Evolutionary conservation across 192 early-diverging fungal genomes (phyloP), one percentile per base, ranked within the genome.

Genomic region (Backusella psychrophila): DNA sequence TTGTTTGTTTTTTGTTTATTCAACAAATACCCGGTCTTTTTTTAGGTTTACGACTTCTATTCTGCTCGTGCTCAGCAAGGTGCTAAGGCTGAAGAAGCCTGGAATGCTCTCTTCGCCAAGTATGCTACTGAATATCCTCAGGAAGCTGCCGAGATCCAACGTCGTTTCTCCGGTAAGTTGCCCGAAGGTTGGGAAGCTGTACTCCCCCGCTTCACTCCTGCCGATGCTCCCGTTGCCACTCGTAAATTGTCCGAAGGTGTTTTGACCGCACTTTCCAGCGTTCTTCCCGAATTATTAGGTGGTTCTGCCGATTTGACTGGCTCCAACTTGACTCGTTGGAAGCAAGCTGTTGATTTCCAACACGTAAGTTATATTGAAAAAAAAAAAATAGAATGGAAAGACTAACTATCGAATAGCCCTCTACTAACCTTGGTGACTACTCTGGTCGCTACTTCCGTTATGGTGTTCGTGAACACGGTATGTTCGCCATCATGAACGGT

Each of bases 391-490:
- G 34, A 42, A 71, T 41, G 2, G 3, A 36, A 71, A 17, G 11
- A 19, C 66, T 68, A 36, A 36, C 14, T n/a, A 15, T 38, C 34
- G 6, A 36, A 42, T 44, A 71, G 46, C 78, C 82, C 38, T 72
- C 84, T 41, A 93, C 92, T 21, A 80, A 81, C 6, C 85, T 96
- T 77, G 97, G 96, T 77, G 85, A 82, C 72, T 96, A 96, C 82
- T 84, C 89, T 69, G 97, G 97, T 23, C 92, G 95, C 19, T 97
- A 97, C 81, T 78, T 98, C 80, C 94, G 96, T 67, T 98, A 92
- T 79, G 97, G 97, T 85, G 97, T 99, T 72, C 94, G 98, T 83
- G 98, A 99, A 84, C 97, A 98, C 79, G 97, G 92, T 66, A 99
- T 99, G 98, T 90, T 93, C 6, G 94, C 93, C 21, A 91, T 93